Percentiles rank a stretch among this genome's conserved stretches.
Evolutionary conservation across 345 rosid genomes (phyloP).

Genomic region (Gossypium australe): DNA sequence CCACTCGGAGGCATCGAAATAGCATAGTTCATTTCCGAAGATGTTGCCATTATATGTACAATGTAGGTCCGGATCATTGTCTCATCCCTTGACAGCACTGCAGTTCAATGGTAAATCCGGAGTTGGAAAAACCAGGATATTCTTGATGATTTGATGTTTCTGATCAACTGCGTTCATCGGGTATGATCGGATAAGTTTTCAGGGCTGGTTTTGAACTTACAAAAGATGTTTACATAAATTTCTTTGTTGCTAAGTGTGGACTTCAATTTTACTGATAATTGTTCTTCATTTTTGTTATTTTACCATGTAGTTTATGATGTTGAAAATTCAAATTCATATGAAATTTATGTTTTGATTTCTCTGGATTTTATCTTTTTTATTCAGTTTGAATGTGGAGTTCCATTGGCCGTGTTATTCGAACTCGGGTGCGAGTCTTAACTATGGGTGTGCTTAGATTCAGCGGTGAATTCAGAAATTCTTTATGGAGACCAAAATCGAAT

Average conservation of each 20-base stretch:
- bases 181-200: neutral
- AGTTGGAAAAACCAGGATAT: conserved; percentile 4
- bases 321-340: conserved; percentile 1
- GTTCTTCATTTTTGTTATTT: conserved; percentile 5
- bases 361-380: no score
- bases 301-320: conserved; percentile 6
- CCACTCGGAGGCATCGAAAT: conserved; percentile 66
- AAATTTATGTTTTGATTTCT: neutral
- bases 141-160: neutral
- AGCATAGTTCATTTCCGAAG: conserved; percentile 25
- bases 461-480: no score
- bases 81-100: neutral
- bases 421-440: no score
- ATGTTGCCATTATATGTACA: neutral
- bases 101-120: neutral
- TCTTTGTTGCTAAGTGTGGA: neutral
- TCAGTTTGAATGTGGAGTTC: neutral
- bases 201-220: conserved; percentile 1
- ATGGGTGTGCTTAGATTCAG: no score
- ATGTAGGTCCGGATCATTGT: neutral
- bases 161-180: neutral
- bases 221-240: conserved; percentile 1
- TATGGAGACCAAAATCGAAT: no score
- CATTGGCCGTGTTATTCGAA: neutral
- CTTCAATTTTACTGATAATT: conserved; percentile 7